Percentiles rank a stretch among this genome's conserved stretches.
These are phyloP conservation scores for Beta macrorhiza DNA, from an alignment of 179 eudicot species.

Conservation along the genomic window DNA sequence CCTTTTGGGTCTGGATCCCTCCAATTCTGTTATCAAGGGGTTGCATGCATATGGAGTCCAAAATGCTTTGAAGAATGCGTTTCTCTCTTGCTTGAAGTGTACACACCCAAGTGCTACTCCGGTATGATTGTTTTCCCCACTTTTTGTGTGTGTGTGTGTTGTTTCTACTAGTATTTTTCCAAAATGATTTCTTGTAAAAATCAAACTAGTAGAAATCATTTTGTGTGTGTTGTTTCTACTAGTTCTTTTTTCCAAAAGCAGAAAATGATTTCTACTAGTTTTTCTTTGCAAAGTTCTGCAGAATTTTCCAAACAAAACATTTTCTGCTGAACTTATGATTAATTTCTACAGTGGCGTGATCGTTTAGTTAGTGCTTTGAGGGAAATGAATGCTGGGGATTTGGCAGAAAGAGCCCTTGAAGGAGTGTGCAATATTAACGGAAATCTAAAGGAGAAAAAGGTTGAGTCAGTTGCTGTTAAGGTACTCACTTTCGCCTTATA, in stretches of 20 bases:
- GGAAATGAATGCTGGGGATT: conserved; percentile 65
- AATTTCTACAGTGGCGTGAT: conserved; percentile 75
- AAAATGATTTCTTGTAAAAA: background rate
- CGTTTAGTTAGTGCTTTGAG: conserved; percentile 76
- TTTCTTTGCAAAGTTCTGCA: background rate
- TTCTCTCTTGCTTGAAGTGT: conserved; percentile 78
- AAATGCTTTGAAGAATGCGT: conserved; percentile 83
- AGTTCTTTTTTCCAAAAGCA: too few species aligned
- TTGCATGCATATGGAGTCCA: conserved; percentile 66
- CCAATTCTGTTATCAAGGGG: conserved; percentile 59
- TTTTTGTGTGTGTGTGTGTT: background rate
- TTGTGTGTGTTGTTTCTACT: background rate
- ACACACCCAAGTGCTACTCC: conserved; percentile 93
- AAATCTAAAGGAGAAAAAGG: conserved; percentile 42
- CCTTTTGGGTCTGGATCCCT: conserved; percentile 79
- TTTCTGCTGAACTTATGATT: conserved; percentile 11
- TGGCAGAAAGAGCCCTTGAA: conserved; percentile 45
- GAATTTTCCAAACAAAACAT: background rate
- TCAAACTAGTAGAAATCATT: too few species aligned
- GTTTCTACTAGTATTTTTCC: background rate
- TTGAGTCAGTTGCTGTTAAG: conserved; percentile 36
- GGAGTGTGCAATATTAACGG: conserved; percentile 44
- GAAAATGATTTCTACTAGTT: background rate
- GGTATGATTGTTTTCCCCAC: conserved; percentile 39
- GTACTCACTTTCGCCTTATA: conserved; percentile 30